Percentiles rank a stretch among this genome's conserved stretches.
phyloP scores from a whole-genome alignment of 768 basidiomycete species.

The Kwoniella dejecticola region DNA sequence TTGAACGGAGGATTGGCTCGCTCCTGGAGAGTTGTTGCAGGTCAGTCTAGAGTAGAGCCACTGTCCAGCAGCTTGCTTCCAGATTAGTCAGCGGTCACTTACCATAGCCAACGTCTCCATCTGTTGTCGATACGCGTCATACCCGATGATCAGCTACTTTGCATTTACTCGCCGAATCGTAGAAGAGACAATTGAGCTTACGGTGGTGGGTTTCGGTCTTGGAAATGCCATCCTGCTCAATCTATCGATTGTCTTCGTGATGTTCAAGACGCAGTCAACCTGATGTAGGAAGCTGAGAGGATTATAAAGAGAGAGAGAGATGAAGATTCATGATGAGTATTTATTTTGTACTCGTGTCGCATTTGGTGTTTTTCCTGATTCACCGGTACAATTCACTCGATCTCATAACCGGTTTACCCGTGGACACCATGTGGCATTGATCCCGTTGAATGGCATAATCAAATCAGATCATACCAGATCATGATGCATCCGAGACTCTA shows the following conservation, averaged over 20 bases:
- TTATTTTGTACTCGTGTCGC: background rate
- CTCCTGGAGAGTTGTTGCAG: slow-evolving; percentile 32
- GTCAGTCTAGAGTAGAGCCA: too few species aligned
- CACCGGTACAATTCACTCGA: slow-evolving; percentile 4
- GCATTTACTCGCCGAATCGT: too few species aligned
- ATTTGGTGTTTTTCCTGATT: background rate
- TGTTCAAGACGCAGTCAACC: too few species aligned
- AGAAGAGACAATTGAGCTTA: slow-evolving; percentile 23
- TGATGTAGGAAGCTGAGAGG: background rate
- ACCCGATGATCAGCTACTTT: background rate
- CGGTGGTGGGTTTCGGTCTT: slow-evolving; percentile 49
- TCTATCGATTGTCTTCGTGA: too few species aligned
- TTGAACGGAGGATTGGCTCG: slow-evolving; percentile 53
- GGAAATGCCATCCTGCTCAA: slow-evolving; percentile 45
- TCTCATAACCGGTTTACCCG: too few species aligned
- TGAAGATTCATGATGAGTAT: background rate
- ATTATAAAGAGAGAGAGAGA: background rate
- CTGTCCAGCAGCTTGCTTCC: background rate
- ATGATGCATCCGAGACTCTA: too few species aligned
- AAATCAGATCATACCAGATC: too few species aligned
- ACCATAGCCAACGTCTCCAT: slow-evolving; percentile 53
- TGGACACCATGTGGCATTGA: too few species aligned
- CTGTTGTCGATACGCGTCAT: slow-evolving; percentile 18
- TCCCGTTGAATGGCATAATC: too few species aligned
- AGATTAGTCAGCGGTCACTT: slow-evolving; percentile 7